These are phyloP conservation scores for Chrysoporthe austroafricana DNA, from an alignment of 2,329 filamentous ascomycete genomes.

Conservation along the genomic window DNA sequence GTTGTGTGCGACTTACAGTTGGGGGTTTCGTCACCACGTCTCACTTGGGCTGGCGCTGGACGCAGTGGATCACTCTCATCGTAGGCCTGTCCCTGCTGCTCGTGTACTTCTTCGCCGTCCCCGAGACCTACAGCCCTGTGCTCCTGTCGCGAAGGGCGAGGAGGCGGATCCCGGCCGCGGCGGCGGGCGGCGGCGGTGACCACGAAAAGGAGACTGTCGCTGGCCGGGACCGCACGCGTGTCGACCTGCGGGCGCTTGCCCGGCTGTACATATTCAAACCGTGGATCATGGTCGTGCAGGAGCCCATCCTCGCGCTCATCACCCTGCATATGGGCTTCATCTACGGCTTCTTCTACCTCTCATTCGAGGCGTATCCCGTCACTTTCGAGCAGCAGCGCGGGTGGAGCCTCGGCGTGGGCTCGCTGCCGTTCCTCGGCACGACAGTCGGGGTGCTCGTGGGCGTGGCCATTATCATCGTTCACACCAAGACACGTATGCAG, in stretches of 20 bases:
- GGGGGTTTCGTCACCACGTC: slow-evolving; percentile 3
- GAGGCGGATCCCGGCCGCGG: background rate
- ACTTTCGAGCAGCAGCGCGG: slow-evolving; percentile 42
- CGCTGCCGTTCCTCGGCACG: slow-evolving; percentile 52
- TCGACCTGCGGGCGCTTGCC: slow-evolving; percentile 25
- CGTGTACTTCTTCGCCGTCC: background rate
- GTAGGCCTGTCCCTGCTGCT: background rate
- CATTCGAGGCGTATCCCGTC: slow-evolving; percentile 52
- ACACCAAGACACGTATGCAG: slow-evolving; percentile 45
- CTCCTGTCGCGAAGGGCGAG: background rate
- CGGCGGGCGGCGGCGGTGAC: background rate
- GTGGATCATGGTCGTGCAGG: slow-evolving; percentile 29
- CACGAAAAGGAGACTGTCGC: background rate
- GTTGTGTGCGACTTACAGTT: background rate
- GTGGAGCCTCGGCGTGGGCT: slow-evolving; percentile 47
- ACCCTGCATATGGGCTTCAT: slow-evolving; percentile 35
- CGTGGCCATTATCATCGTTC: slow-evolving; percentile 34
- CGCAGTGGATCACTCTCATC: slow-evolving; percentile 5
- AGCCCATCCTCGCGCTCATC: slow-evolving; percentile 32
- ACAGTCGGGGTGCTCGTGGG: slow-evolving; percentile 45
- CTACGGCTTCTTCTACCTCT: slow-evolving; percentile 50
- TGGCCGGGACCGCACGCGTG: slow-evolving; percentile 24
- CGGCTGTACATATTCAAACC: slow-evolving; percentile 32
- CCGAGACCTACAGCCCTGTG: slow-evolving; percentile 13
- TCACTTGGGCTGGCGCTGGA: slow-evolving; percentile 15